Evolutionary conservation across 805 yeast genomes (phyloP).

Genomic region (Metschnikowia corniflorae): DNA sequence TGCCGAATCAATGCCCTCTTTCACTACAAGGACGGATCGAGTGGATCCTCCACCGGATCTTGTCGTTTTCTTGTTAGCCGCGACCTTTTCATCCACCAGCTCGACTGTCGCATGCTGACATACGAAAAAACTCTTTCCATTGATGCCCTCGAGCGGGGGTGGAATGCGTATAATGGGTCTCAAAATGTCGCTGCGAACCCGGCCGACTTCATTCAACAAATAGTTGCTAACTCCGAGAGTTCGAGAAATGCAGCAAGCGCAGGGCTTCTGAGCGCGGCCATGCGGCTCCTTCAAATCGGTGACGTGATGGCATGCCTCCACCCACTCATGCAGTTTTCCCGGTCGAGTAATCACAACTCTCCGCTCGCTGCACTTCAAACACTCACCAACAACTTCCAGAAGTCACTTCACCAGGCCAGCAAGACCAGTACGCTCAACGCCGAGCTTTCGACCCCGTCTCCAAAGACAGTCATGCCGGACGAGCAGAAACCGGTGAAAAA

Average conservation of each 20-base stretch:
- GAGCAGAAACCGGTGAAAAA: conserved; percentile 11
- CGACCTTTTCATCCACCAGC: conserved; percentile 64
- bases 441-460: conserved; percentile 11
- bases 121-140: conserved; percentile 28
- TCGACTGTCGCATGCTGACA: conserved; percentile 48
- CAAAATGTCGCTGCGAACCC: neutral
- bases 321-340: conserved; percentile 59
- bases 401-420: neutral
- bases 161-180: conserved; percentile 19
- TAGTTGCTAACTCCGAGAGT: conserved; percentile 25
- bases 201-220: conserved; percentile 6
- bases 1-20: conserved; percentile 27
- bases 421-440: neutral
- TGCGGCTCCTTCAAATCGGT: conserved; percentile 70
- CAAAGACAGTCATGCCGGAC: conserved; percentile 8
- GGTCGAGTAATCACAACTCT: conserved; percentile 43
- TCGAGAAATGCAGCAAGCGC: conserved; percentile 47
- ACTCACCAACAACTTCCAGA: conserved; percentile 24
- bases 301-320: conserved; percentile 74
- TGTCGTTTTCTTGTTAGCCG: conserved; percentile 61
- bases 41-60: conserved; percentile 58
- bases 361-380: conserved; percentile 55
- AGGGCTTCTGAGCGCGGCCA: conserved; percentile 63
- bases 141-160: conserved; percentile 25
- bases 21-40: conserved; percentile 66